phyloP scores from a whole-genome alignment of 768 basidiomycete genomes.

The Naematelia encephala region DNA sequence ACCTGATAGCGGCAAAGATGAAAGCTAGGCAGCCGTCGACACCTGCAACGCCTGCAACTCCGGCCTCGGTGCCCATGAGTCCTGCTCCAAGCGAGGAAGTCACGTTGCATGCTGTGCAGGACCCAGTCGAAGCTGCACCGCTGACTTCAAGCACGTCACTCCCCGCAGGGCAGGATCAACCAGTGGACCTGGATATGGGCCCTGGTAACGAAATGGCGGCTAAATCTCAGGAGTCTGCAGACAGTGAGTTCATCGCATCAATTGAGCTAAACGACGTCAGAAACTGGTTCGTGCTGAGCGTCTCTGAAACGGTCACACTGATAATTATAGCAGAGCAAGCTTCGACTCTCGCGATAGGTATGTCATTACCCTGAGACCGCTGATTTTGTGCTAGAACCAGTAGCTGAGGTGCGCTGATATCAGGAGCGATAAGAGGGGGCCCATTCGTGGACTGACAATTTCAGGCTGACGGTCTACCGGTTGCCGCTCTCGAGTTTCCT shows the following conservation, averaged over 20 bases:
- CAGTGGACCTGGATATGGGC: too few relatives aligned
- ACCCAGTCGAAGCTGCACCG: not conserved
- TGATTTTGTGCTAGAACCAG: not conserved
- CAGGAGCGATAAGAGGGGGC: not conserved
- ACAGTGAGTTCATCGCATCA: not conserved
- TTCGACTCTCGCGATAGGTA: not conserved
- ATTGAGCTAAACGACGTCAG: not conserved
- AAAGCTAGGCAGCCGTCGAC: constrained; percentile 18
- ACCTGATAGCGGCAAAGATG: constrained; percentile 33
- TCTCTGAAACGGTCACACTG: not conserved
- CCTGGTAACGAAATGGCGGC: not conserved
- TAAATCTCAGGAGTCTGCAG: not conserved
- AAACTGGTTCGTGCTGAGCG: not conserved
- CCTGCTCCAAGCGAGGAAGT: not conserved
- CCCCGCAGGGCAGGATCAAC: too few relatives aligned
- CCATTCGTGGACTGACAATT: not conserved
- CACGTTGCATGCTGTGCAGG: not conserved
- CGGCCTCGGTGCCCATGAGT: not conserved
- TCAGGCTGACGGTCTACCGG: not conserved
- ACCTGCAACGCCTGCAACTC: not conserved
- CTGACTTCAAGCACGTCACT: not conserved
- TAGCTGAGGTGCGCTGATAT: not conserved
- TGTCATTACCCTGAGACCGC: not conserved
- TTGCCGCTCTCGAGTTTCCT: not conserved
- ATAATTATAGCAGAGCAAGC: not conserved